Percentiles rank a stretch among this genome's conserved stretches.
Evolutionary conservation across 2,329 filamentous ascomycete species (phyloP).

Genomic region (Penicillium sp.): DNA sequence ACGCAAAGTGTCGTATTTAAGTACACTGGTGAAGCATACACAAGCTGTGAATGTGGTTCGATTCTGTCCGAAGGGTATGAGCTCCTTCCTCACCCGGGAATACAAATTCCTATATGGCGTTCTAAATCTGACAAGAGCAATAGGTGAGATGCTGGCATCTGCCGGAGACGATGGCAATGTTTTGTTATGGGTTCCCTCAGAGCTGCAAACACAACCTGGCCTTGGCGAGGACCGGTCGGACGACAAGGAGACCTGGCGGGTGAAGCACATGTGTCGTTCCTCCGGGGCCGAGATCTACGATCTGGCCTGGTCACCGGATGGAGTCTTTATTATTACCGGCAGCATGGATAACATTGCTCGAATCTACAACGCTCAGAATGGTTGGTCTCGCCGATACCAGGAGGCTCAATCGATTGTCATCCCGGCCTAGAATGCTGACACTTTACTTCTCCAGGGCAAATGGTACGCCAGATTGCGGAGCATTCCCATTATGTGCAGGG

Average conservation of each 20-base stretch:
- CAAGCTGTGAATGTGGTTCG: conserved; percentile 98
- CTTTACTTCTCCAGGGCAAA: conserved; percentile 54
- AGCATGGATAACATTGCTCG: conserved; percentile 99
- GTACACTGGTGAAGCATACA: conserved; percentile 89
- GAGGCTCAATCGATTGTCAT: background rate
- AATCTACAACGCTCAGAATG: conserved; percentile 93
- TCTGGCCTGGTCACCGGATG: conserved; percentile 98
- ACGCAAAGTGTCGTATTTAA: conserved; percentile 87
- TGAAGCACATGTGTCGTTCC: conserved; percentile 97
- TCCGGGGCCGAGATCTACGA: conserved; percentile 97
- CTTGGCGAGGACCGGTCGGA: conserved; percentile 87
- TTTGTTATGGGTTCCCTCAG: conserved; percentile 91
- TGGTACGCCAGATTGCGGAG: conserved; percentile 92
- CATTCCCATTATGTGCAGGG: conserved; percentile 99
- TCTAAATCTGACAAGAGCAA: conserved; percentile 6
- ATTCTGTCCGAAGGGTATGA: conserved; percentile 86
- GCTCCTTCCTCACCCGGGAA: background rate
- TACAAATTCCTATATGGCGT: background rate
- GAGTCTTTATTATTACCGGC: conserved; percentile 92
- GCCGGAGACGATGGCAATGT: conserved; percentile 98
- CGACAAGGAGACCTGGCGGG: conserved; percentile 95
- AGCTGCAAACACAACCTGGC: conserved; percentile 67
- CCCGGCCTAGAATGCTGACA: conserved; percentile 31
- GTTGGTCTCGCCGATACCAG: conserved; percentile 56
- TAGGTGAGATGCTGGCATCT: conserved; percentile 90